Evolutionary conservation across 345 rosid genomes (phyloP).

Genomic region (Acer negundo): DNA sequence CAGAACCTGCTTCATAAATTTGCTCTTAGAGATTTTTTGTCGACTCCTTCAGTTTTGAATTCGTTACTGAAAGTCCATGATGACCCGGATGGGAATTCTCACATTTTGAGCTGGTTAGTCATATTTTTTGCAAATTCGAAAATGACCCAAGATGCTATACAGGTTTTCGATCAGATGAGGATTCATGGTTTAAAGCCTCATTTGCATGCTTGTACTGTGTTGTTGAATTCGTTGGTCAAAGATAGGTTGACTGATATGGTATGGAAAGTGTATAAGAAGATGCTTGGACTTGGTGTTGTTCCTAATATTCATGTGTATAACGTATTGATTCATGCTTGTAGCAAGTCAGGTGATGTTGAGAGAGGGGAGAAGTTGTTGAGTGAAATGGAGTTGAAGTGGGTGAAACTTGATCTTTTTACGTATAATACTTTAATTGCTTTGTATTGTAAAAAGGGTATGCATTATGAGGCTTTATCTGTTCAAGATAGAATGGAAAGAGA

Average conservation of each 20-base stretch:
- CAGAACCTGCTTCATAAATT: constrained; percentile 84
- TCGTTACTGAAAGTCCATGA: constrained; percentile 52
- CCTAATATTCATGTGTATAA: constrained; percentile 79
- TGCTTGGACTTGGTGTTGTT: constrained; percentile 66
- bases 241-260: constrained; percentile 66
- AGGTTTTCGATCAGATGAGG: constrained; percentile 76
- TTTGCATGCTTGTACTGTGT: constrained; percentile 89
- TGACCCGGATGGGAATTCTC: constrained; percentile 69
- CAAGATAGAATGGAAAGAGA: constrained; percentile 86
- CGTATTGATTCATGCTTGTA: constrained; percentile 88
- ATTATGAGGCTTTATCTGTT: constrained; percentile 78
- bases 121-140: constrained; percentile 59
- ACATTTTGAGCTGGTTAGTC: constrained; percentile 84
- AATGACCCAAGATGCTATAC: constrained; percentile 67
- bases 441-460: constrained; percentile 90
- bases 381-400: constrained; percentile 74
- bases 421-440: constrained; percentile 75
- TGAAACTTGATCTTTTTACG: constrained; percentile 69
- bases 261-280: constrained; percentile 85
- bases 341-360: constrained; percentile 67
- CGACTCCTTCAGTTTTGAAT: constrained; percentile 66
- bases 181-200: constrained; percentile 60
- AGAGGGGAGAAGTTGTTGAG: constrained; percentile 66
- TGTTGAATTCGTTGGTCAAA: constrained; percentile 66
- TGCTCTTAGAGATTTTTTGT: constrained; percentile 65